Conservation (phyloP, 768 basidiomycete genomes). For the Mycena capillaripes region DNA sequence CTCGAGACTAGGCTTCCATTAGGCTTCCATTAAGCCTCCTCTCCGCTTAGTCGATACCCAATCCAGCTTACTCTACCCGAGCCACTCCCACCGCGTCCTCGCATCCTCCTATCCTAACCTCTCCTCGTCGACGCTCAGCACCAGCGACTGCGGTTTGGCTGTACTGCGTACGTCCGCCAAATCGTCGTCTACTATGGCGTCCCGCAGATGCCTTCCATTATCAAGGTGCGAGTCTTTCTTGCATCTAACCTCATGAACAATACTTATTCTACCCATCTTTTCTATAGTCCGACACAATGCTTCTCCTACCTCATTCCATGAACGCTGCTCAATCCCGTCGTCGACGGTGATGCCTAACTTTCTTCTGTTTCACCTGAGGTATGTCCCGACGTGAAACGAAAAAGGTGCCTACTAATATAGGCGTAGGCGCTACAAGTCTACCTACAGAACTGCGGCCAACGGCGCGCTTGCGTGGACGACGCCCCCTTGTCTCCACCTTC, state of each 20-base stretch:
- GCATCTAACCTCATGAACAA: background rate
- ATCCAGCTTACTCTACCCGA: too few relatives aligned
- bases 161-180: background rate
- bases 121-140: too few relatives aligned
- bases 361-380: background rate
- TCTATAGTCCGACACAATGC: too few relatives aligned
- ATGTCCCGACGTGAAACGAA: background rate
- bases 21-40: too few relatives aligned
- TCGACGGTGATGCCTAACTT: background rate
- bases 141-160: background rate
- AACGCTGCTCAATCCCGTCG: background rate
- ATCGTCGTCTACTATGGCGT: background rate
- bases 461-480: background rate
- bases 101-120: too few relatives aligned
- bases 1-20: too few relatives aligned
- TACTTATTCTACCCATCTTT: too few relatives aligned
- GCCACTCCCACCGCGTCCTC: too few relatives aligned
- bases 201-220: background rate
- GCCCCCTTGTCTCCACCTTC: too few relatives aligned
- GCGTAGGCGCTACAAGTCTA: background rate
- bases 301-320: too few relatives aligned
- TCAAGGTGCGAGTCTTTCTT: too few relatives aligned
- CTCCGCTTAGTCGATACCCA: too few relatives aligned
- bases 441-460: background rate
- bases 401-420: background rate